A percentile compares a stretch with the other conserved stretches of the same genome.
These are phyloP conservation scores for Flaveria robusta DNA, from an alignment of 129 eudicot genomes.

Conservation along the genomic window DNA sequence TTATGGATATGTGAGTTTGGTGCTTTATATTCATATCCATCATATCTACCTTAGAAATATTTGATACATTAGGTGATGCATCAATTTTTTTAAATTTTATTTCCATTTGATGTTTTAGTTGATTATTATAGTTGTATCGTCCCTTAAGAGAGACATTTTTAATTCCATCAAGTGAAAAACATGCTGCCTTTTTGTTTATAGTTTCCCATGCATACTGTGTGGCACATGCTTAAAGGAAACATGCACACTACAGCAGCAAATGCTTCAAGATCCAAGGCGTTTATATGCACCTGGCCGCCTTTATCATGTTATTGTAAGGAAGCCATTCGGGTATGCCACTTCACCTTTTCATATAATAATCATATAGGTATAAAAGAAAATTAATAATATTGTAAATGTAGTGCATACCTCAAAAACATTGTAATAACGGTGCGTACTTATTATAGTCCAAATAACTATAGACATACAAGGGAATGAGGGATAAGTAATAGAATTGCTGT, in stretches of 20 bases:
- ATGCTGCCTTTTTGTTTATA: constrained; percentile 34
- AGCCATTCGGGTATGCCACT: constrained; percentile 75
- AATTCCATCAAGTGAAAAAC: not conserved
- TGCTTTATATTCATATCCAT: not conserved
- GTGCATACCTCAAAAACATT: not conserved
- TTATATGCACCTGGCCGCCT: constrained; percentile 98
- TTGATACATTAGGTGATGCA: not conserved
- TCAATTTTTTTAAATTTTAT: not conserved
- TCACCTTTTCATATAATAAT: constrained; percentile 13
- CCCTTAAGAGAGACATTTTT: not conserved
- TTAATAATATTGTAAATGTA: not conserved
- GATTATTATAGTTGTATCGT: constrained; percentile 1
- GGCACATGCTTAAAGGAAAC: constrained; percentile 90
- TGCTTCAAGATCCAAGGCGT: constrained; percentile 92
- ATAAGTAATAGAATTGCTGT: not conserved
- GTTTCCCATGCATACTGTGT: constrained; percentile 95
- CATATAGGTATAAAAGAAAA: not conserved
- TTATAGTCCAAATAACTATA: not conserved
- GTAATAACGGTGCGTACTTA: not conserved
- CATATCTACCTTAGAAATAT: not conserved
- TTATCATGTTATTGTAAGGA: constrained; percentile 93
- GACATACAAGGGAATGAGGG: not conserved
- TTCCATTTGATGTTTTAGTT: not conserved
- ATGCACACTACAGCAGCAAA: constrained; percentile 75
- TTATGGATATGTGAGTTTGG: not conserved